Evolutionary conservation across 1,139 yeast species (phyloP).

Genomic region (Sugiyamaella xylanicola): DNA sequence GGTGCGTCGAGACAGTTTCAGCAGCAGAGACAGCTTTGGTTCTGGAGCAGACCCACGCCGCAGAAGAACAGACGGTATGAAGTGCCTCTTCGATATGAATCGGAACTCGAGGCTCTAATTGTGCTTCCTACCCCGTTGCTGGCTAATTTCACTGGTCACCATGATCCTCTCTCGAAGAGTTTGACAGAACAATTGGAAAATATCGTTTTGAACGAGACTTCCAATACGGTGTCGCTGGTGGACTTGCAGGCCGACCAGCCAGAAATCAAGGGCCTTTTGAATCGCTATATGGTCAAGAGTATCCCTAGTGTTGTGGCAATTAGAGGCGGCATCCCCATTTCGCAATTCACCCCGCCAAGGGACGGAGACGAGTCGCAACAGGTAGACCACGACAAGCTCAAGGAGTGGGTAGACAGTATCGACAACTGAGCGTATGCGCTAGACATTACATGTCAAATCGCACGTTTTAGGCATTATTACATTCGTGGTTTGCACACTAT

Average conservation of each 20-base stretch:
- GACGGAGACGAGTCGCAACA: slow-evolving; percentile 37
- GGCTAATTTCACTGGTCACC: slow-evolving; percentile 70
- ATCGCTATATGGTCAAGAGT: slow-evolving; percentile 58
- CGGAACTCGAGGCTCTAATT: slow-evolving; percentile 41
- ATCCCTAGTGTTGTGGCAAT: slow-evolving; percentile 71
- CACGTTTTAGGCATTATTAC: no score
- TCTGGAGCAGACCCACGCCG: neutral
- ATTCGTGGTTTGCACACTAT: neutral
- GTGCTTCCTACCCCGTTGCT: slow-evolving; percentile 60
- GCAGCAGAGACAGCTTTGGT: slow-evolving; percentile 14
- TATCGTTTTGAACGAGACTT: slow-evolving; percentile 57
- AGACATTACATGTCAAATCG: no score
- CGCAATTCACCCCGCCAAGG: slow-evolving; percentile 49
- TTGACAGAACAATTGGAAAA: slow-evolving; percentile 64
- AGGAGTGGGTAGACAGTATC: slow-evolving; percentile 56
- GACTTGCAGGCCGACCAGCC: slow-evolving; percentile 70
- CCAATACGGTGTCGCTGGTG: slow-evolving; percentile 59
- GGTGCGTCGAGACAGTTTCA: slow-evolving; percentile 7
- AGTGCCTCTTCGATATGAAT: slow-evolving; percentile 16
- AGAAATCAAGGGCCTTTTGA: slow-evolving; percentile 60
- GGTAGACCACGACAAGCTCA: slow-evolving; percentile 55
- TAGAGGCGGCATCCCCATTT: slow-evolving; percentile 64
- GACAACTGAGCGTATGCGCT: slow-evolving; percentile 4
- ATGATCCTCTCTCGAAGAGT: slow-evolving; percentile 62
- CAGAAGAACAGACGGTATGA: slow-evolving; percentile 12